Conservation (phyloP, 768 basidiomycete genomes). For the Wakefieldia striispora region DNA sequence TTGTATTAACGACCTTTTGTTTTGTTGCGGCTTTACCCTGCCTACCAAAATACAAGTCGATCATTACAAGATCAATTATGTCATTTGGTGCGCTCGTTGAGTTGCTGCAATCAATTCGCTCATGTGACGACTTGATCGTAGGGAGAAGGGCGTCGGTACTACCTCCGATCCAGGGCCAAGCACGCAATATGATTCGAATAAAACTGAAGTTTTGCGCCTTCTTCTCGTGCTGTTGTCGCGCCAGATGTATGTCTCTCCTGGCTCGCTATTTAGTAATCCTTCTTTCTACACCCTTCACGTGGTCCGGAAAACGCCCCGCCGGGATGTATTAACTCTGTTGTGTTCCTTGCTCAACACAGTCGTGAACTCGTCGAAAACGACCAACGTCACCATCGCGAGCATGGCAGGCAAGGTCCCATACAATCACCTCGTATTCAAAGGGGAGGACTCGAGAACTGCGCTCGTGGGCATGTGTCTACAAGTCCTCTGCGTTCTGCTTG, state of each 20-base stretch:
- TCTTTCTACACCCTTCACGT: conserved; percentile 77
- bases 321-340: conserved; percentile 85
- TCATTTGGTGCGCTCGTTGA: conserved; percentile 69
- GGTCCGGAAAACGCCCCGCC: conserved; percentile 71
- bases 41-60: conserved; percentile 74
- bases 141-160: conserved; percentile 96
- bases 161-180: conserved; percentile 68
- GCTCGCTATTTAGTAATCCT: conserved; percentile 65
- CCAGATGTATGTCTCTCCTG: conserved; percentile 81
- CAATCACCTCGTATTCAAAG: conserved; percentile 87
- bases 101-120: neutral
- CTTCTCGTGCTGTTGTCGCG: conserved; percentile 86
- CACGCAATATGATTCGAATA: conserved; percentile 71
- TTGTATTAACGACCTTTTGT: conserved; percentile 81
- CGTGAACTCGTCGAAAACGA: conserved; percentile 62
- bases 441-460: conserved; percentile 73
- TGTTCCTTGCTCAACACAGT: conserved; percentile 93
- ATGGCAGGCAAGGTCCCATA: conserved; percentile 83
- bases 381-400: conserved; percentile 54
- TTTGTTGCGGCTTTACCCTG: conserved; percentile 92
- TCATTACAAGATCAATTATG: conserved; percentile 80
- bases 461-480: conserved; percentile 77
- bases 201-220: conserved; percentile 85
- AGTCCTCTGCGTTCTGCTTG: conserved; percentile 70
- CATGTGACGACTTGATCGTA: conserved; percentile 28